phyloP scores from a whole-genome alignment of 2,329 filamentous ascomycete genomes.

The Didymosphaeria variabile region DNA sequence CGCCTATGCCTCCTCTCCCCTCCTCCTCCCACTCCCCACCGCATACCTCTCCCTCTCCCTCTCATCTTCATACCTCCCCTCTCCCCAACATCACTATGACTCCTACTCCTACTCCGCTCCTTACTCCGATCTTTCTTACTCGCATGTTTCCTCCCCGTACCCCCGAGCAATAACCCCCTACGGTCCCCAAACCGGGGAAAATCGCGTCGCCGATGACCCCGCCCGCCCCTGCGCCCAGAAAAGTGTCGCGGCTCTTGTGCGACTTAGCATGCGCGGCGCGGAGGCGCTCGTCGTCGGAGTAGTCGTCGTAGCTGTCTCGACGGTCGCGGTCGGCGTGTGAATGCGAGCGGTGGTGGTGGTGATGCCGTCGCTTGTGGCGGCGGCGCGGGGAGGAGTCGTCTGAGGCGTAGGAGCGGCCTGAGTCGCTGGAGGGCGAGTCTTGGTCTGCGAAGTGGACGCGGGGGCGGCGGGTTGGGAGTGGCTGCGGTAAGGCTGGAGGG shows the following conservation, averaged over 20 bases:
- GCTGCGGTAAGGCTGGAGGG: constrained; percentile 36
- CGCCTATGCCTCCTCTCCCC: constrained; percentile 45
- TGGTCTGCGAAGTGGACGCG: constrained; percentile 43
- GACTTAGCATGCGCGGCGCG: constrained; percentile 15
- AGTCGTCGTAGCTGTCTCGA: constrained; percentile 7
- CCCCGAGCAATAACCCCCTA: constrained; percentile 52
- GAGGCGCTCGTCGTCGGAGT: constrained; percentile 14
- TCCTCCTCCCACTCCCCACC: constrained; percentile 26
- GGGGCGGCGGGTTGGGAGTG: constrained; percentile 40
- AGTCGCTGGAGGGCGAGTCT: constrained; percentile 30
- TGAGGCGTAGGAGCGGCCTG: constrained; percentile 25
- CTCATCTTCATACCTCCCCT: constrained; percentile 29
- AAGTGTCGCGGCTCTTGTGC: constrained; percentile 49
- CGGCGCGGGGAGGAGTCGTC: constrained; percentile 28
- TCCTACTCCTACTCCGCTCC: constrained; percentile 29
- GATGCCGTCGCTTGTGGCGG: constrained; percentile 24
- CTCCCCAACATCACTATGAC: constrained; percentile 11
- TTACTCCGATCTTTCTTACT: constrained; percentile 32
- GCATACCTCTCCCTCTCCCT: constrained; percentile 46
- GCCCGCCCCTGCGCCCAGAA: constrained; percentile 56
- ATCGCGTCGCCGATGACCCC: constrained; percentile 56
- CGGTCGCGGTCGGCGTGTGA: constrained; percentile 18
- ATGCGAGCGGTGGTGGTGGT: constrained; percentile 25
- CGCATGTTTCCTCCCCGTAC: constrained; percentile 54
- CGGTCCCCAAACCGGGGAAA: constrained; percentile 55